Evolutionary conservation across 1,139 yeast species (phyloP).

Genomic region (Geotrichum klebahnii): DNA sequence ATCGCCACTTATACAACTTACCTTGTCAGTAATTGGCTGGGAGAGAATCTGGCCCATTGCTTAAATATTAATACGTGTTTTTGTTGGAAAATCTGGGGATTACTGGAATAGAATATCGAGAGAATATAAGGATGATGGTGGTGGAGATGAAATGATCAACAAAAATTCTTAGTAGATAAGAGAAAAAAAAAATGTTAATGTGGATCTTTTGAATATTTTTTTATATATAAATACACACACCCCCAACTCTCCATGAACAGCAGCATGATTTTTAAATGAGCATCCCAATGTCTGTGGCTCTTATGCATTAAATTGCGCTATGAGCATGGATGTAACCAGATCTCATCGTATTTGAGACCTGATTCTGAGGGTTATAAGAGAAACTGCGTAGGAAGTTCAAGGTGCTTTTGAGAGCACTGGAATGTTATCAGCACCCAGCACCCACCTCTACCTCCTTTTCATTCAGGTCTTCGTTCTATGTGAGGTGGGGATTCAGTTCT

Average conservation of each 20-base stretch:
- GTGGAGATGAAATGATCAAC: not conserved
- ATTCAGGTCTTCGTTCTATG: no score
- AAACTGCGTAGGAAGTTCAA: no score
- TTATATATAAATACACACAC: no score
- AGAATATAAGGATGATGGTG: not conserved
- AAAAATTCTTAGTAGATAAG: not conserved
- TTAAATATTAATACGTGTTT: not conserved
- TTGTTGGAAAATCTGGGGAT: not conserved
- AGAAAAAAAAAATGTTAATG: not conserved
- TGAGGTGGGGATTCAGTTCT: no score
- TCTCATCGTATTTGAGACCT: no score
- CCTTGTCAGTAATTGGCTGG: slow-evolving; percentile 63
- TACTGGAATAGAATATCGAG: not conserved
- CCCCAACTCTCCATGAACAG: not conserved
- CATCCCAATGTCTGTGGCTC: not conserved
- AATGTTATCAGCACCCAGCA: no score
- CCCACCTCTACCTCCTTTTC: no score
- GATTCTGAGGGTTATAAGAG: no score
- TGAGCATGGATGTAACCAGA: no score
- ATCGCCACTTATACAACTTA: slow-evolving; percentile 23
- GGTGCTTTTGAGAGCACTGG: no score
- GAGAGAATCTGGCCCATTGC: slow-evolving; percentile 73
- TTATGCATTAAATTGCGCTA: not conserved
- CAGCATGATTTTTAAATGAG: not conserved
- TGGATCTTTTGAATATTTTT: not conserved